phyloP scores from a whole-genome alignment of 2,329 filamentous ascomycete genomes.

The Phialophora macrospora region DNA sequence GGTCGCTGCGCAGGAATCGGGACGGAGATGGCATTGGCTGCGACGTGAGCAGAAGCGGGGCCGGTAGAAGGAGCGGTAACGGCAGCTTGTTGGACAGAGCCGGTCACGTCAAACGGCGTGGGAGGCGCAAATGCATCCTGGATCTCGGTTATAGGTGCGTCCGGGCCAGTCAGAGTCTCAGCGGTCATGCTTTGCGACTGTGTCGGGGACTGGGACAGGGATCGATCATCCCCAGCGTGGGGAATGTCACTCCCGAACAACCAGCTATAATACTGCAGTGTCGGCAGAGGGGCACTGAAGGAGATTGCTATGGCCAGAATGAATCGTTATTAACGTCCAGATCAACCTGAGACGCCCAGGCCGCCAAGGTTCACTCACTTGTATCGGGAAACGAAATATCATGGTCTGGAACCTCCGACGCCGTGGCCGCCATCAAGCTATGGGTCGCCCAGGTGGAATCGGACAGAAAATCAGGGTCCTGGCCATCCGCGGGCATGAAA shows the following conservation, averaged over 20 bases:
- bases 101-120: neutral
- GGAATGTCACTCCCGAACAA: slow-evolving; percentile 57
- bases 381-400: neutral
- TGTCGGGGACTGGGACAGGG: slow-evolving; percentile 57
- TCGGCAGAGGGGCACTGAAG: slow-evolving; percentile 3
- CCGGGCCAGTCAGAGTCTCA: neutral
- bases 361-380: neutral
- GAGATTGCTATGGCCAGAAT: neutral
- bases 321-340: neutral
- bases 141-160: neutral
- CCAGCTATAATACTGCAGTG: slow-evolving; percentile 3
- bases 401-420: neutral
- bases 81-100: neutral
- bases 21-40: neutral
- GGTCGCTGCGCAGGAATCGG: neutral
- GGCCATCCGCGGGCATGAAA: neutral
- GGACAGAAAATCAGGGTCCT: neutral
- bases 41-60: neutral
- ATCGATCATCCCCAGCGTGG: slow-evolving; percentile 63
- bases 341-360: neutral
- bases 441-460: neutral
- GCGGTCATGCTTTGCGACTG: neutral
- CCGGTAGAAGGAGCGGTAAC: neutral
- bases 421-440: neutral
- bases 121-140: neutral